Conservation (phyloP, 345 rosid species). For the Pistacia integerrima region DNA sequence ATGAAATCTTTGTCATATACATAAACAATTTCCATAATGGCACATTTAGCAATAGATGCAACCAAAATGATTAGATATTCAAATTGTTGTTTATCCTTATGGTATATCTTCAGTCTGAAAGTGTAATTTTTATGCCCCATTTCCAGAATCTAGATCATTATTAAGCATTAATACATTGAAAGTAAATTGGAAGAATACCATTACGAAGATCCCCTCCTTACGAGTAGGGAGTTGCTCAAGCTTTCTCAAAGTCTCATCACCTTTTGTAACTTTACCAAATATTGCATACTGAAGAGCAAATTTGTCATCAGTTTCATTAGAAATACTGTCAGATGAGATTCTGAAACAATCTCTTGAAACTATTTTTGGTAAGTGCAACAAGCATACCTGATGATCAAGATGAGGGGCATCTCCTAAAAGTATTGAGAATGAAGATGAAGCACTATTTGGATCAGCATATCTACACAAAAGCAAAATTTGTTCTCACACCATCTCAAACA, state of each 20-base stretch:
- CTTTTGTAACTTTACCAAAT: conserved; percentile 95
- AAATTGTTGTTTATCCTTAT: not conserved
- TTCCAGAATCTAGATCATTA: not conserved
- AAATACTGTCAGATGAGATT: conserved; percentile 13
- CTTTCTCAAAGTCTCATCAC: conserved; percentile 83
- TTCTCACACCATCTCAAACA: not conserved
- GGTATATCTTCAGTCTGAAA: not conserved
- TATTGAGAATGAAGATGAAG: conserved; percentile 87
- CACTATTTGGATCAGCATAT: conserved; percentile 86
- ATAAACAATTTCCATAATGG: not conserved
- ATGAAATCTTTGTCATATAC: not conserved
- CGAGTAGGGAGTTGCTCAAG: conserved; percentile 91
- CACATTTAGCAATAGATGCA: not conserved
- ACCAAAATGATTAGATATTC: conserved; percentile 1
- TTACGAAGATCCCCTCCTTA: conserved; percentile 88
- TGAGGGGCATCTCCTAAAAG: conserved; percentile 97
- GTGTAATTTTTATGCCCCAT: not conserved
- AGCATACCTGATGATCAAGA: conserved; percentile 81
- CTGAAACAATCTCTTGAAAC: conserved; percentile 5
- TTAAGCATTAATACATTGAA: not conserved
- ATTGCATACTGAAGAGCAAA: conserved; percentile 73
- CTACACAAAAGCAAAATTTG: conserved; percentile 38
- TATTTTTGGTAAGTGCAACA: conserved; percentile 12
- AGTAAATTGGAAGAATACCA: conserved; percentile 49
- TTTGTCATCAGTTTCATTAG: conserved; percentile 13